Evolutionary conservation across 2,329 filamentous ascomycete species (phyloP), one percentile per base, ranked within the genome.

Genomic region (Monascus ruber): DNA sequence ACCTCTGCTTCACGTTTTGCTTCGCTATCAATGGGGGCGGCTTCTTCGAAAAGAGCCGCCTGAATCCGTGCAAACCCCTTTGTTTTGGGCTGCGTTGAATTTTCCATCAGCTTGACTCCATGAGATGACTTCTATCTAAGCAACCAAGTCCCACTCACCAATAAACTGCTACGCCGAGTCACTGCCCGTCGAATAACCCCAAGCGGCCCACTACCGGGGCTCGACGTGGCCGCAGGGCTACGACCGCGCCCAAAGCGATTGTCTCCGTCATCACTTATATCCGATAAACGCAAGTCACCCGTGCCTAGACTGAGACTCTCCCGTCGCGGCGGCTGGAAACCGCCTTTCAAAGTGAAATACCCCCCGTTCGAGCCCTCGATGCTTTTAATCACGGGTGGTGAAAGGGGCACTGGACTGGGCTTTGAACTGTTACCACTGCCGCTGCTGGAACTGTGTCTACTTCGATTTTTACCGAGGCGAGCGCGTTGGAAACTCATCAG

Each of bases 11-110:
- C 91, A 31, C 87, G 81, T 38, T 84, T 81, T 41, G 86, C 79
- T 60, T 98, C 91, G 33, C 83, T 82, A 52, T 98, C 91, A 6
- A 94, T 71, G 0, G 91, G 91, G 0, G 87, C 79, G 10, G 77
- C 76, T 65, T 98, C 91, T 64, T 98, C 91, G 41, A 85, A 73
- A 1, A 98, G 72, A 3, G 87, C 87, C 6, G 89, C 91, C 44
- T 85, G 79, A 48, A 98, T 94, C 7, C 91, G 81, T 4, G 88
- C 87, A 60, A 98, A 98, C 0, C 83, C 87, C 65, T 94, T 94
- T 1, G 89, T 91, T 70, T 96, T 98, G 8, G 93, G 91, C 85
- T 93, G 49, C 4, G 38, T 36, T 24, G 17, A 17, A 17, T 17
- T 17, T 17, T 17, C 17, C 17, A 17, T 17, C 17, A 17, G 17